A percentile compares a stretch with the other conserved stretches of the same genome.
These are phyloP conservation scores for Beta macrorhiza DNA, from an alignment of 179 eudicot genomes.

Conservation along the genomic window DNA sequence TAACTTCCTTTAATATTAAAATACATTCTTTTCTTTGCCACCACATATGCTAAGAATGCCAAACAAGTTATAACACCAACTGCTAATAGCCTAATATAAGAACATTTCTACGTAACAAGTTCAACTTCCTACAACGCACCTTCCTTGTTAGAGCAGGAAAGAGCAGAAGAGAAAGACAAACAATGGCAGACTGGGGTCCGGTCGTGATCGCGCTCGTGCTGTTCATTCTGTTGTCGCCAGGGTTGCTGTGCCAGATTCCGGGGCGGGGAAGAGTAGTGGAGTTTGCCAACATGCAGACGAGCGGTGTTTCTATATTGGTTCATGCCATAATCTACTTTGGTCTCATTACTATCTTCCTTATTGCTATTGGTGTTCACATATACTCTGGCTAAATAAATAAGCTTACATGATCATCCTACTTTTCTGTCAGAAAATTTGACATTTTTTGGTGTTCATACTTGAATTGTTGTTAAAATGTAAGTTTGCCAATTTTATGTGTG, in stretches of 20 bases:
- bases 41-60: slow-evolving; percentile 13
- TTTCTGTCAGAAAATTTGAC: no score
- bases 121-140: background rate
- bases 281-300: slow-evolving; percentile 38
- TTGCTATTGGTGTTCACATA: slow-evolving; percentile 59
- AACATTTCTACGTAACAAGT: background rate
- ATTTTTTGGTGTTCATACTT: background rate
- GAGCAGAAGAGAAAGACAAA: background rate
- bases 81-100: background rate
- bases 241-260: slow-evolving; percentile 53
- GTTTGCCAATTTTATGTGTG: background rate
- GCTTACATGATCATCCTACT: background rate
- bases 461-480: background rate
- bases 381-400: slow-evolving; percentile 28
- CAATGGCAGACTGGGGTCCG: slow-evolving; percentile 52
- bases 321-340: slow-evolving; percentile 45
- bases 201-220: slow-evolving; percentile 50
- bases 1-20: background rate
- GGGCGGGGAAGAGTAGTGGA: slow-evolving; percentile 33
- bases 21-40: slow-evolving; percentile 18
- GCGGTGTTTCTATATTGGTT: slow-evolving; percentile 36
- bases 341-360: slow-evolving; percentile 46
- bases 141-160: background rate
- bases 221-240: slow-evolving; percentile 50
- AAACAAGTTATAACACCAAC: background rate